Base-by-base conservation (phyloP, 2,329 filamentous ascomycete genomes). In the Cytospora chrysosperma region DNA sequence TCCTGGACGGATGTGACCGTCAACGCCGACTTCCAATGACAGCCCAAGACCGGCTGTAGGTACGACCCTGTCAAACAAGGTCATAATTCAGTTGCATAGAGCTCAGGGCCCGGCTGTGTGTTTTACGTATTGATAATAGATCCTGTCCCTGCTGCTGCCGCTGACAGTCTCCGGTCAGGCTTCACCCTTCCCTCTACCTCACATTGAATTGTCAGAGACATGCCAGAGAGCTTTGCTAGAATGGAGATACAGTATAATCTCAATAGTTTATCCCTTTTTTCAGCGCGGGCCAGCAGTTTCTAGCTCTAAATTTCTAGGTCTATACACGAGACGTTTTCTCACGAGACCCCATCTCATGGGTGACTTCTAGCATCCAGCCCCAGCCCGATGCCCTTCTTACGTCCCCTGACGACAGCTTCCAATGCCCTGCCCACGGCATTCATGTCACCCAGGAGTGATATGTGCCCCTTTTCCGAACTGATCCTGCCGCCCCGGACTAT, bases 391-490 rank as follows among this genome's bases (percentile, higher is more conserved):
- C 92, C 89, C 73, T 88, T 90, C 65, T 77, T 79, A 60, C 91
- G 81, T 1, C 88, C 93, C 61, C 83, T 81, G 0, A 88, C 72
- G 17, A 97, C 75, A 13, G 90, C 91, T 69, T 81, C 79, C 37
- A 97, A 74, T 67, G 90, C 93, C 70, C 81, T 83, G 0, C 92
- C 93, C 0, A 97, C 88, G 0, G 89, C 92, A 67, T 91, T 87
- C 67, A 97, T 73, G 77, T 97, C 93, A 0, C 93, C 93, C 34
- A 97, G 75, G 71, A 98, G 81, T 1, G 91, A 93, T 40, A 97
- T 89, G 77, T 98, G 94, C 0, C 94, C 93, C 3, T 92, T 82
- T 68, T 96, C 92, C 60, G 89, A 93, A 69, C 86, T 88, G 15
- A 97, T 85, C 21, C 92, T 79, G 0, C 93, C 93, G 15, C 88